These are phyloP conservation scores for Rhizomucor pusillus DNA, from an alignment of 371 early-diverging fungal species.

Conservation along the genomic window DNA sequence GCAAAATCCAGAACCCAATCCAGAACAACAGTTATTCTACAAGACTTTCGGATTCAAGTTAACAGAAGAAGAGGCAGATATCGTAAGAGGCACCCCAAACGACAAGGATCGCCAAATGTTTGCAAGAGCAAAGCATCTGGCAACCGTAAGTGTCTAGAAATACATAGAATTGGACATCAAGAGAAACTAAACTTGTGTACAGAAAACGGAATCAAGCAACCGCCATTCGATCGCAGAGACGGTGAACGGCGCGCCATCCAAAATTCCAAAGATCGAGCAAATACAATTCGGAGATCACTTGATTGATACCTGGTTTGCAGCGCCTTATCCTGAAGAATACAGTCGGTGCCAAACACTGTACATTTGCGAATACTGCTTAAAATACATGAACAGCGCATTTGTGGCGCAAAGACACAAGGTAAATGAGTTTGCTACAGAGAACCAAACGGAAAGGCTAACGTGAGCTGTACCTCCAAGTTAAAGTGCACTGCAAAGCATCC, in stretches of 20 bases:
- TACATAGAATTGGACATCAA: background rate
- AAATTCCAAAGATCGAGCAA: conserved; percentile 57
- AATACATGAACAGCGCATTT: conserved; percentile 84
- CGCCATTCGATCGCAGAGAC: background rate
- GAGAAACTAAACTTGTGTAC: background rate
- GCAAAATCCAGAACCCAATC: too few species aligned
- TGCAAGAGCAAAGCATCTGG: conserved; percentile 35
- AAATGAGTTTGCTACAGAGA: conserved; percentile 44
- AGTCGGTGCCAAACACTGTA: conserved; percentile 66
- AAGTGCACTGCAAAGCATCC: conserved; percentile 89
- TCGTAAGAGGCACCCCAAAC: conserved; percentile 48
- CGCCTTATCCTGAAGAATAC: conserved; percentile 98
- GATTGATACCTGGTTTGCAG: conserved; percentile 96
- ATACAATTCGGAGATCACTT: conserved; percentile 81
- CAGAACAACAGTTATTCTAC: background rate
- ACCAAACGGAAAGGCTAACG: background rate
- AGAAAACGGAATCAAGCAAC: background rate
- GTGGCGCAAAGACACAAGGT: conserved; percentile 70
- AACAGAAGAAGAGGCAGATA: conserved; percentile 53
- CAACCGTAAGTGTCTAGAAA: conserved; percentile 29
- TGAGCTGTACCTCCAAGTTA: conserved; percentile 11
- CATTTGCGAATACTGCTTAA: conserved; percentile 98
- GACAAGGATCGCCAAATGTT: conserved; percentile 48
- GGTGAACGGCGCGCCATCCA: background rate
- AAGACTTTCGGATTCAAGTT: conserved; percentile 57